phyloP scores from a whole-genome alignment of 108 stramenopile species.

The Aurantiochytrium sp. region DNA sequence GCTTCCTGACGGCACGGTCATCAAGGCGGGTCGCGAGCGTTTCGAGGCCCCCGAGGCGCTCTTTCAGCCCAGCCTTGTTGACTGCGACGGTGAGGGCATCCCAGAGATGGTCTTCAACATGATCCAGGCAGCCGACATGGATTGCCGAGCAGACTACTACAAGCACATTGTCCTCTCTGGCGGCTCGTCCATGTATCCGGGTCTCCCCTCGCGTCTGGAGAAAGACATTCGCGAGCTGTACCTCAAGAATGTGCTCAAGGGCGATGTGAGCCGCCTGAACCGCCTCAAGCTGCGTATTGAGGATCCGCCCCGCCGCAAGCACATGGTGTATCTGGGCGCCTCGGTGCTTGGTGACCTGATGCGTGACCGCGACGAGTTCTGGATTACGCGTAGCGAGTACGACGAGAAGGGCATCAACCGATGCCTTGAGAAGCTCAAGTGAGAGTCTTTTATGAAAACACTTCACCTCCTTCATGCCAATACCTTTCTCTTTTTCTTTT shows the following conservation, averaged over 20 bases:
- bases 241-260: conserved; percentile 53
- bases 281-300: conserved; percentile 58
- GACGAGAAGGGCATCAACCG: conserved; percentile 50
- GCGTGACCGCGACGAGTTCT: conserved; percentile 51
- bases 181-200: conserved; percentile 54
- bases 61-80: conserved; percentile 55
- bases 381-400: conserved; percentile 51
- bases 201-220: conserved; percentile 55
- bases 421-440: conserved; percentile 20
- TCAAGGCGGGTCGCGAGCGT: conserved; percentile 58
- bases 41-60: conserved; percentile 63
- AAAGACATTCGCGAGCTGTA: conserved; percentile 54
- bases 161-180: conserved; percentile 61
- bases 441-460: background rate
- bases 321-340: conserved; percentile 62
- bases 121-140: conserved; percentile 60
- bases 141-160: conserved; percentile 46
- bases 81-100: conserved; percentile 50
- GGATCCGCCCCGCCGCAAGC: conserved; percentile 62
- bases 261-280: conserved; percentile 46
- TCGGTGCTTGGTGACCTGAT: conserved; percentile 52
- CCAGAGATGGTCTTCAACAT: conserved; percentile 62
- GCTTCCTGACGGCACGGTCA: conserved; percentile 58
- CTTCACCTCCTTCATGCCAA: too few relatives aligned
- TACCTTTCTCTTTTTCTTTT: too few relatives aligned